A percentile compares a stretch with the other conserved stretches of the same genome.
phyloP scores from a whole-genome alignment of 2,329 filamentous ascomycete species.

The Ceratocystis eucalypticola region DNA sequence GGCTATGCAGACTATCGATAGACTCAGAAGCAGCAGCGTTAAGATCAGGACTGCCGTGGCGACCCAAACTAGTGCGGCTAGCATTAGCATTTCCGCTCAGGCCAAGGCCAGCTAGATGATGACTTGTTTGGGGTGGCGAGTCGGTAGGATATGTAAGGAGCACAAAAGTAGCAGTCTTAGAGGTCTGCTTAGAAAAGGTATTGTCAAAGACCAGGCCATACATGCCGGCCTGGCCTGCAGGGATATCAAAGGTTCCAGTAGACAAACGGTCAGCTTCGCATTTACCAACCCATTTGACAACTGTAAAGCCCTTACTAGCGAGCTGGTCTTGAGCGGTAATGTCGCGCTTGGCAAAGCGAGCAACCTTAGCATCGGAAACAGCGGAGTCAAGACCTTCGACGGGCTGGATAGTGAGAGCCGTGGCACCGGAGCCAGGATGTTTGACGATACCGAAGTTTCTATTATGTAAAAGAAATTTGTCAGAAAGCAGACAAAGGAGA shows the following conservation, averaged over 20 bases:
- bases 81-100: constrained; percentile 23
- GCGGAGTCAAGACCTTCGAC: constrained; percentile 33
- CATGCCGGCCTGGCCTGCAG: constrained; percentile 65
- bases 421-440: constrained; percentile 63
- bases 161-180: constrained; percentile 90
- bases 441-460: constrained; percentile 97
- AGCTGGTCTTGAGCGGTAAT: constrained; percentile 49
- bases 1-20: constrained; percentile 47
- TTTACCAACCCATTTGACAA: constrained; percentile 79
- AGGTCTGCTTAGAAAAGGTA: constrained; percentile 89
- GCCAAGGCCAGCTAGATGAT: constrained; percentile 48
- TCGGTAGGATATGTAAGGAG: constrained; percentile 86
- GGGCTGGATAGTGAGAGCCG: constrained; percentile 33
- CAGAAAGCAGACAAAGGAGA: background rate
- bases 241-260: constrained; percentile 76
- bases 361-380: constrained; percentile 33
- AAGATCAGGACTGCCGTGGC: constrained; percentile 33
- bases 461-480: constrained; percentile 11
- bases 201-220: constrained; percentile 97
- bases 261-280: constrained; percentile 94
- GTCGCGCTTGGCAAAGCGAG: constrained; percentile 43
- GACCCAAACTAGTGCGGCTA: constrained; percentile 41
- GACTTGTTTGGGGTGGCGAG: constrained; percentile 59
- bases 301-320: constrained; percentile 52
- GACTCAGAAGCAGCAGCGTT: constrained; percentile 39